Base-by-base conservation (phyloP, 2,329 filamentous ascomycete genomes). In the Neonectria neomacrospora region DNA sequence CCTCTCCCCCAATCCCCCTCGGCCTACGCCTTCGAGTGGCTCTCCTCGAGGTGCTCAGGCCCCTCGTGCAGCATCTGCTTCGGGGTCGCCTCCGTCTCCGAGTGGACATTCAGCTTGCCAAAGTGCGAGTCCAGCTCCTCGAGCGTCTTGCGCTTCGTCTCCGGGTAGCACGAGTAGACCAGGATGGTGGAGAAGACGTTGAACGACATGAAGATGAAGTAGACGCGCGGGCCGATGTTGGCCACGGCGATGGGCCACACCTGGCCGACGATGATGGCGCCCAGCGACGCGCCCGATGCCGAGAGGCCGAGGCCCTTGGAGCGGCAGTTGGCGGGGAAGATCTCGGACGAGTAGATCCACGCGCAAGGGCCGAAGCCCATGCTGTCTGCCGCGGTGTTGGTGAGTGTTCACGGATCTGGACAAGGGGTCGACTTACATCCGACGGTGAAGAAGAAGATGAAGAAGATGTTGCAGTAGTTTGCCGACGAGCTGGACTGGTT, bases 321-420 rank as follows among this genome's bases (percentile, higher is more conserved):
- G 11, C 86, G 83, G n/a, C 86, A 79, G 5, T 84, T 77, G 0
- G 85, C 87, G 2, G 85, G 85, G 69, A 88, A 88, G 65, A 88
- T 88, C 80, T 88, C 86, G 0, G 85, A 81, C n/a, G 84, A 83
- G 64, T 88, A 88, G 0, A 88, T 84, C 86, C 86, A 88, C 0
- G 85, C 80, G 1, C 84, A 82, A 0, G 86, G 84, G 0, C 86
- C 86, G 45, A 88, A 86, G 0, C 86, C 84, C 64, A 88, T 78
- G 54, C 83, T 86, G 70, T 86, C 55, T 58, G 9, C 30, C 5
- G n/a, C 2, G 5, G 23, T 12, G 22, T 58, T 44, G 52, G 55
- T 23, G 23, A 9, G 3, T 20, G 7, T 32, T n/a, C 22, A n/a
- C 1, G 3, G 6, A n/a, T 9, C 9, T 9, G 6, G 10, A 2